Evolutionary conservation across 169 alveolate species (phyloP).

Genomic region (Cryptosporidium canis): DNA sequence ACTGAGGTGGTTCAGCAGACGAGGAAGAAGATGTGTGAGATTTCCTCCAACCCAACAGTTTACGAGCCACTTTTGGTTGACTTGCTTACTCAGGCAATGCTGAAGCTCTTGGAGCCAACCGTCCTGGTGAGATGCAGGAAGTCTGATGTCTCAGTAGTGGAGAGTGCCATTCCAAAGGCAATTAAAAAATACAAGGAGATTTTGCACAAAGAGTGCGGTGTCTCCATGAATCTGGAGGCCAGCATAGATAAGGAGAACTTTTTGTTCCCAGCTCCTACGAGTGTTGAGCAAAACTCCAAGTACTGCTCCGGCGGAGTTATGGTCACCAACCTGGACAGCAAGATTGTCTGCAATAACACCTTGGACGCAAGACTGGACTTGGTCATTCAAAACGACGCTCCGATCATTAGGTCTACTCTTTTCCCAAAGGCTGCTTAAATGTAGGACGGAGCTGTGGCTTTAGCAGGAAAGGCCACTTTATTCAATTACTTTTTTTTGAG

Average conservation of each 20-base stretch:
- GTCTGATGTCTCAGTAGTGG: slow-evolving; percentile 84
- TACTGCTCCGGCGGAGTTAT: slow-evolving; percentile 82
- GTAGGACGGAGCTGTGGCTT: neutral
- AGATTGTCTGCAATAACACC: slow-evolving; percentile 83
- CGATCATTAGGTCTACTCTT: slow-evolving; percentile 81
- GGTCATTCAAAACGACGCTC: slow-evolving; percentile 81
- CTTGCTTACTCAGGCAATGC: slow-evolving; percentile 73
- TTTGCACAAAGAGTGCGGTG: slow-evolving; percentile 79
- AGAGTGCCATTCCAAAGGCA: slow-evolving; percentile 83
- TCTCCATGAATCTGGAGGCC: slow-evolving; percentile 79
- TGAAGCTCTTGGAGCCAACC: slow-evolving; percentile 83
- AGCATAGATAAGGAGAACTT: slow-evolving; percentile 80
- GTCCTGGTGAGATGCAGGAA: slow-evolving; percentile 88
- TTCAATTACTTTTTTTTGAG: neutral
- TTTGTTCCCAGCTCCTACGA: slow-evolving; percentile 83
- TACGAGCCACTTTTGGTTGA: slow-evolving; percentile 48
- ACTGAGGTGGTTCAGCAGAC: slow-evolving; percentile 81
- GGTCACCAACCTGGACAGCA: slow-evolving; percentile 82
- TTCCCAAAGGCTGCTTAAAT: slow-evolving; percentile 73
- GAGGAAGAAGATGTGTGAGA: slow-evolving; percentile 80
- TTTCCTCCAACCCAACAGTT: slow-evolving; percentile 34
- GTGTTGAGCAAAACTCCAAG: slow-evolving; percentile 75
- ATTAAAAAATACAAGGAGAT: slow-evolving; percentile 79
- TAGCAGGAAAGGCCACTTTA: neutral
- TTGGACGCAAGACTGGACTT: slow-evolving; percentile 81